Percentiles rank a stretch among this genome's conserved stretches.
Evolutionary conservation across 2,329 filamentous ascomycete species (phyloP).

Genomic region (Penicillium nordicum): DNA sequence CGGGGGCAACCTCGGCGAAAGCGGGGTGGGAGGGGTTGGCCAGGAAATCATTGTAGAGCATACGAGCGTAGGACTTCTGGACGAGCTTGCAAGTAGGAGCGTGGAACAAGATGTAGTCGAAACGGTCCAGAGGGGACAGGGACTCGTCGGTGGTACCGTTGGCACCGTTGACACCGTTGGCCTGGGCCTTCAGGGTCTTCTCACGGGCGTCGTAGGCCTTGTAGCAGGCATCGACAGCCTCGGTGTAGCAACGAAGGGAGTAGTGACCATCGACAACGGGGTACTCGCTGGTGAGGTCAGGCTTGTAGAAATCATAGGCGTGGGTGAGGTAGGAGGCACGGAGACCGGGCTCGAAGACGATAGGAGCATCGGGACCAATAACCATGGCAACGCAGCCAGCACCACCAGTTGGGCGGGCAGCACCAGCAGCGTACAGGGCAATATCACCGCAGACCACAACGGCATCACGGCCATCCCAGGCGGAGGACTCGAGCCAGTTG

Average conservation of each 20-base stretch:
- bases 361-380: constrained; percentile 71
- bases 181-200: constrained; percentile 52
- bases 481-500: constrained; percentile 84
- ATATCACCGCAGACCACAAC: constrained; percentile 80
- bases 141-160: constrained; percentile 48
- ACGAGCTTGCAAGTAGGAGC: constrained; percentile 84
- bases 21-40: constrained; percentile 62
- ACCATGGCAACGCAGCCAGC: constrained; percentile 76
- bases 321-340: constrained; percentile 78
- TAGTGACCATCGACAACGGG: constrained; percentile 81
- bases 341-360: constrained; percentile 74
- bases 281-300: constrained; percentile 82
- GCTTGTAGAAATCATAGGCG: constrained; percentile 89
- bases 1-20: constrained; percentile 72
- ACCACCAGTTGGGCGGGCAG: constrained; percentile 75
- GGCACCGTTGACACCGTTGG: constrained; percentile 42
- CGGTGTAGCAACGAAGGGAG: constrained; percentile 76
- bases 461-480: constrained; percentile 78
- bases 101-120: constrained; percentile 81
- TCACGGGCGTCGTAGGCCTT: constrained; percentile 75
- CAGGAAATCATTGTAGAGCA: constrained; percentile 84
- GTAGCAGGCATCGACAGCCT: constrained; percentile 78
- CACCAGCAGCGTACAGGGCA: constrained; percentile 79
- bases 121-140: constrained; percentile 70
- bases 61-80: constrained; percentile 76